Base-by-base conservation (phyloP, 805 yeast genomes). In the Hermanozyma aechmeae region DNA sequence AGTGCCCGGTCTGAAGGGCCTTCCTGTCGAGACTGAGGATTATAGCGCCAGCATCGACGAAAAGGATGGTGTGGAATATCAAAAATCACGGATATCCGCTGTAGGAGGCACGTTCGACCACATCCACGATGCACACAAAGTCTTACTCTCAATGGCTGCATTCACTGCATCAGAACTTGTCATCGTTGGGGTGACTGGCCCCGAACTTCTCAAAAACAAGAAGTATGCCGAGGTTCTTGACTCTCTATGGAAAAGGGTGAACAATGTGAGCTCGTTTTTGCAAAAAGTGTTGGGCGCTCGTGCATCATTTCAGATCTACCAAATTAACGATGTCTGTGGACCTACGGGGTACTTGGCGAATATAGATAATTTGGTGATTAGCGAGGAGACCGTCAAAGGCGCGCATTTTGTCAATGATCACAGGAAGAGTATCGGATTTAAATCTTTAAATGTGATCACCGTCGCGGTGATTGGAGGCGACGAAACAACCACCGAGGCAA, bases 71-170 rank as follows among this genome's bases (percentile, higher is more conserved):
- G n/a, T n/a, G n/a, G n/a, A n/a, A n/a, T n/a, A n/a, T n/a, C n/a
- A n/a, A n/a, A n/a, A n/a, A n/a, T n/a, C n/a, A n/a, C n/a, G n/a
- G n/a, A n/a, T n/a, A 5, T 48, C 42, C 6, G 89, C 95, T 0
- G 76, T 89, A 2, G 98, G 98, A 1, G 99, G 99, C 0, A 92
- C 98, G 0, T 92, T 92, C 58, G 99, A 92, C 48, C 97, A 92
- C 55, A 48, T 92, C 21, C 99, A 92, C 44, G 94, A 81, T 47
- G 99, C 97, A 0, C 99, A 92, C 55, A 84, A 82, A 51, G 79
- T 92, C 16, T 60, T 92, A 16, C 61, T 92, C 7, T 76, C 92
- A 0, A 62, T 82, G 34, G 66, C 94, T 0, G 73, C 76, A 0
- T 85, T 76, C 45, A 39, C 83, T 6, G 64, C 93, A 0, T 43